Base-by-base conservation (phyloP, 1,139 yeast genomes). In the Yamadazyma conglobata region DNA sequence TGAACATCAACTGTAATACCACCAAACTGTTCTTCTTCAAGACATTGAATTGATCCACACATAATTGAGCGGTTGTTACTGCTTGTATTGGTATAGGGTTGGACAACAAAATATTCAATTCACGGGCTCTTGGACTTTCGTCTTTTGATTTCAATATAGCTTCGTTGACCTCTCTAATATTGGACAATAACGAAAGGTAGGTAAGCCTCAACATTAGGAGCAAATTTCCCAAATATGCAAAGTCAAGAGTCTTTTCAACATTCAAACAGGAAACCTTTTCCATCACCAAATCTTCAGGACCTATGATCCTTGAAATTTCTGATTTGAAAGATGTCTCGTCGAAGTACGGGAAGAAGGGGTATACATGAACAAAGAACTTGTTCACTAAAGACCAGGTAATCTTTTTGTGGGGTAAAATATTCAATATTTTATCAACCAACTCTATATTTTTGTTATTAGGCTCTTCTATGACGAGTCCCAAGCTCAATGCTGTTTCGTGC, bases 281-380 rank as follows among this genome's bases (percentile, higher is more conserved):
- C 19, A 48, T 48, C 10, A 39, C 43, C 26, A 36, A 40, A 8
- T 44, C 43, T 24, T 50, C 54, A 1, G 52, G 47, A 1, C 68
- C 69, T 12, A 63, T 42, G 6, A 62, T 44, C 25, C 50, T 43
- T 2, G 48, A 36, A 5, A 59, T 32, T 24, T 56, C 52, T n/a
- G 28, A 25, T 28, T 47, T 47, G 27, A 59, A 52, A 2, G 43
- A 41, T 7, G 28, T 41, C 43, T 77, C 77, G 37, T 73, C 78
- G 10, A 76, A 30, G 33, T 62, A 62, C 5, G 82, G 80, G 40
- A 64, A 48, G 30, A 65, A 64, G 0, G 76, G 72, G 40, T 72
- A 71, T 8, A 73, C 60, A 17, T 58, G 51, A 2, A 46, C 47
- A 46, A 74, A 75, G 42, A 62, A 76, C 24, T 71, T 52, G 19